These are phyloP conservation scores for Artemisia annua DNA, from an alignment of 129 eudicot genomes.

Conservation along the genomic window DNA sequence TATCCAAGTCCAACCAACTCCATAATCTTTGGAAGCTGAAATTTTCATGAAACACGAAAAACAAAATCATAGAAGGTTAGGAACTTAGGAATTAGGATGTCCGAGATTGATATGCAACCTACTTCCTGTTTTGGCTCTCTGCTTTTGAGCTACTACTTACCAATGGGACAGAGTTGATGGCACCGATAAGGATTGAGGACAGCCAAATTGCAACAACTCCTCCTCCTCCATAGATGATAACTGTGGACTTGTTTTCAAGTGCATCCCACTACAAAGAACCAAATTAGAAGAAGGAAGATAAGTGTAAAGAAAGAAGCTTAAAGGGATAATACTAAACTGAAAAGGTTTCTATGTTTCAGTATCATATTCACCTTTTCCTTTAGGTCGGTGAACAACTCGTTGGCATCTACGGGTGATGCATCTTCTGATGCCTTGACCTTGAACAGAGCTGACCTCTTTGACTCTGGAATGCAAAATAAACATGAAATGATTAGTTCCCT, in stretches of 20 bases:
- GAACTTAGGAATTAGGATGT: not conserved
- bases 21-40: slow-evolving; percentile 93
- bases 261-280: slow-evolving; percentile 74
- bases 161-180: slow-evolving; percentile 92
- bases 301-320: not conserved
- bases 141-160: slow-evolving; percentile 42
- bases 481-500: not conserved
- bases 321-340: not conserved
- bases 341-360: not conserved
- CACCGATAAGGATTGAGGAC: slow-evolving; percentile 81
- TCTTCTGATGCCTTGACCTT: slow-evolving; percentile 84
- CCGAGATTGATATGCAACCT: not conserved
- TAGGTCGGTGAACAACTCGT: slow-evolving; percentile 69
- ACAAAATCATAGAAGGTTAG: not conserved
- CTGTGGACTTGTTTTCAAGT: slow-evolving; percentile 94
- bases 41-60: slow-evolving; percentile 1
- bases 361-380: slow-evolving; percentile 66
- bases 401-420: slow-evolving; percentile 53
- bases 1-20: slow-evolving; percentile 99
- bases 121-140: not conserved
- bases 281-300: not conserved
- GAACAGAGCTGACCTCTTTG: slow-evolving; percentile 53
- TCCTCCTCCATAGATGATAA: slow-evolving; percentile 91
- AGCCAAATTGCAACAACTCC: slow-evolving; percentile 86
- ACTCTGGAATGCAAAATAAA: slow-evolving; percentile 33